Evolutionary conservation across 129 eudicot genomes (phyloP).

Genomic region (Logfia minima): DNA sequence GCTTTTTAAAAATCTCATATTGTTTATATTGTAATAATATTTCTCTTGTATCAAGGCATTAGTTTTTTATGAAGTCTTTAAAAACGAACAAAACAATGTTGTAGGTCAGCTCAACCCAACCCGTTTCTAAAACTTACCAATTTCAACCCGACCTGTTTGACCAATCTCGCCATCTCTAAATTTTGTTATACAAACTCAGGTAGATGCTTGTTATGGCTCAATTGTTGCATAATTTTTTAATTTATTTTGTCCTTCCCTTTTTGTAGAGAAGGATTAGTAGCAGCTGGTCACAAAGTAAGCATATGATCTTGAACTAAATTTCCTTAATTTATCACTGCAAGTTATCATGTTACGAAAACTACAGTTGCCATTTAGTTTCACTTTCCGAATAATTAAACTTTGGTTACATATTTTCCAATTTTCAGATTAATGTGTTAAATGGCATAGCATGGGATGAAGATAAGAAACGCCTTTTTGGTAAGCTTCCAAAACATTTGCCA

Average conservation of each 20-base stretch:
- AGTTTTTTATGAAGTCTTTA: too few relatives aligned
- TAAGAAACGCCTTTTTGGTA: slow-evolving; percentile 52
- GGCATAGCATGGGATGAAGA: slow-evolving; percentile 82
- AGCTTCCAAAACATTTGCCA: slow-evolving; percentile 27
- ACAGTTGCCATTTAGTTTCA: slow-evolving; percentile 42
- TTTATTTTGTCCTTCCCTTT: background rate
- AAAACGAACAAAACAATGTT: too few relatives aligned
- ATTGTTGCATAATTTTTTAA: background rate
- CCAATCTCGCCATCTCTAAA: background rate
- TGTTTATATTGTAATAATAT: too few relatives aligned
- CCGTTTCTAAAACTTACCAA: too few relatives aligned
- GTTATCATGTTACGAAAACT: background rate
- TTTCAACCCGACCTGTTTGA: background rate
- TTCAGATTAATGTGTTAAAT: too few relatives aligned
- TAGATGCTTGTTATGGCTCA: background rate
- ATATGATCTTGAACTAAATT: background rate
- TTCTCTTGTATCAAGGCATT: too few relatives aligned
- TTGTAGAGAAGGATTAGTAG: slow-evolving; percentile 19
- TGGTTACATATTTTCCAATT: too few relatives aligned
- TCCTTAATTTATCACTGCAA: slow-evolving; percentile 9
- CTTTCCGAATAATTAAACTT: too few relatives aligned
- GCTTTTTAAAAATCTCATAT: too few relatives aligned
- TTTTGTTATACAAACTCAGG: background rate
- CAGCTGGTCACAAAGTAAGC: too few relatives aligned
- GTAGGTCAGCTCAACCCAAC: too few relatives aligned